Base-by-base conservation (phyloP, 768 basidiomycete genomes). In the Tricholoma furcatifolium region DNA sequence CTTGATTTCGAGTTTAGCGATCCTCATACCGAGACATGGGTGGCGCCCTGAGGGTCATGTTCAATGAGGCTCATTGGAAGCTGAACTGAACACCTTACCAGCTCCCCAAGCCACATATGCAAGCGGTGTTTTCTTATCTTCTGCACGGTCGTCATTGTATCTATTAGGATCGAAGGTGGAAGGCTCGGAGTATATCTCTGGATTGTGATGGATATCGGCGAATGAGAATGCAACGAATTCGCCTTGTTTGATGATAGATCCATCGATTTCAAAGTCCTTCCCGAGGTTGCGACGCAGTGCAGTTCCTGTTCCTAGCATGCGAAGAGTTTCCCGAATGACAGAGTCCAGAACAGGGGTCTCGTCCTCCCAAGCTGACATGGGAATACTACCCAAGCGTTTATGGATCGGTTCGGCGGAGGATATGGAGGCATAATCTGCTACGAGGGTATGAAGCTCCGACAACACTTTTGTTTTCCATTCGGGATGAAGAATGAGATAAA, bases 1-100 rank as follows among this genome's bases (percentile, higher is more conserved):
- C 49, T 74, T 74, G 18, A 74, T 65, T 48, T 73, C 70, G 6
- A 74, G 54, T 51, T 72, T 74, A 7, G 73, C 73, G 9, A 72
- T 53, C 50, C 65, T 67, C 66, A 72, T 71, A 4, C 74, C 74
- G 17, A 30, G 30, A 44, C 74, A 75, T 2, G 70, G 69, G 53
- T 74, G 73, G 7, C 72, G 69, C 23, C 72, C 72, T 70, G 15
- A 6, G 40, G 12, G 14, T 35, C 2, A 9, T 5, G 12, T 17
- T n/a, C 14, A 14, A 18, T 18, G 18, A 6, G 31, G 34, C 32
- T 2, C 5, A 3, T 18, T 38, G 30, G 17, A 12, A 31, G 10
- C 5, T 15, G 15, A 45, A 6, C 5, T 11, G 12, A 23, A 27
- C 3, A 45, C 2, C 63, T 45, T 47, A 72, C 74, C 75, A 20